Conservation (phyloP, 1,139 yeast species). For the Diutina rugosa region DNA sequence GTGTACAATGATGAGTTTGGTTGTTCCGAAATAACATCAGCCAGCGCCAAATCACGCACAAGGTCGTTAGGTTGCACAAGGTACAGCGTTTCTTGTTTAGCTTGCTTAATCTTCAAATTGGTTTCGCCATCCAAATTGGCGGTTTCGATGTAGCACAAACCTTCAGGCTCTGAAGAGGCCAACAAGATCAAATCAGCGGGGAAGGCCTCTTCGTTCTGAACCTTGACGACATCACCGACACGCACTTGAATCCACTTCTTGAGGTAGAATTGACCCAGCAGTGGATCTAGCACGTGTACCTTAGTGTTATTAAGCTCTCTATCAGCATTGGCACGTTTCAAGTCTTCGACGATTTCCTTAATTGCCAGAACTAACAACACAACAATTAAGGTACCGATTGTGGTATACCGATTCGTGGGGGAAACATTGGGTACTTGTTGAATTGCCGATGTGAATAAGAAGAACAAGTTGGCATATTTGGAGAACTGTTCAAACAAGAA, state of each 20-base stretch:
- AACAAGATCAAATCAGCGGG: constrained; percentile 86
- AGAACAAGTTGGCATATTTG: constrained; percentile 91
- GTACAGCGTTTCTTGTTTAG: constrained; percentile 64
- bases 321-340: constrained; percentile 82
- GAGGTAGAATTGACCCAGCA: constrained; percentile 44
- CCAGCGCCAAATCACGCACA: constrained; percentile 17
- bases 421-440: constrained; percentile 97
- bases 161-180: constrained; percentile 95
- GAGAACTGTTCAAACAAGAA: constrained; percentile 94
- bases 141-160: constrained; percentile 92
- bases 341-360: constrained; percentile 83
- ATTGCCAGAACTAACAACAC: constrained; percentile 85
- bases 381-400: constrained; percentile 78
- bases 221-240: constrained; percentile 86
- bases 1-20: constrained; percentile 94
- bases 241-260: constrained; percentile 79
- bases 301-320: constrained; percentile 75
- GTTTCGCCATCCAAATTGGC: constrained; percentile 98
- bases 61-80: constrained; percentile 60
- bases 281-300: constrained; percentile 55
- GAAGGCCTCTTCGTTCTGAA: constrained; percentile 77
- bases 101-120: constrained; percentile 86
- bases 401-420: constrained; percentile 92
- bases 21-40: constrained; percentile 63
- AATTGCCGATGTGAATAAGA: constrained; percentile 80